A percentile compares a stretch with the other conserved stretches of the same genome.
phyloP scores from a whole-genome alignment of 108 stramenopile genomes.

The Fragilariopsis cylindrus region DNA sequence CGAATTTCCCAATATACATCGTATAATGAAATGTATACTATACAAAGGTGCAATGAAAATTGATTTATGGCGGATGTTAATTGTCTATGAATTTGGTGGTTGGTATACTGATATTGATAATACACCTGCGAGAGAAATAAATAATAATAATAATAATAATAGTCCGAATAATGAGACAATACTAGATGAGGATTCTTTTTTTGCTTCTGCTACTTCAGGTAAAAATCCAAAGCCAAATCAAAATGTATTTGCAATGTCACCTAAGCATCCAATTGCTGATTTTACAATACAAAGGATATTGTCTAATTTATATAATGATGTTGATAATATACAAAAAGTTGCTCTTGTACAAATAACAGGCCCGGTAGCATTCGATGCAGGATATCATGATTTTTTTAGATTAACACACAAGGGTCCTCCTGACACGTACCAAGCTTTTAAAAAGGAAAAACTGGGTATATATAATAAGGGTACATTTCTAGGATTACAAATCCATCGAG shows the following conservation, averaged over 20 bases:
- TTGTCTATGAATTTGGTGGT: slow-evolving; percentile 19
- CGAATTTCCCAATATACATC: slow-evolving; percentile 31
- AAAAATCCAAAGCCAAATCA: background rate
- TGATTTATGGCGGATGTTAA: slow-evolving; percentile 31
- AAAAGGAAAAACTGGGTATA: no score
- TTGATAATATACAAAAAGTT: slow-evolving; percentile 20
- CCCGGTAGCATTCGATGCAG: slow-evolving; percentile 33
- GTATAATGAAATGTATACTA: slow-evolving; percentile 30
- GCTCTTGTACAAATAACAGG: slow-evolving; percentile 40
- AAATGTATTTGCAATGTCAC: slow-evolving; percentile 4
- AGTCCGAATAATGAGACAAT: background rate
- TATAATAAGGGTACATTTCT: no score
- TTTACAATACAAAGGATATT: background rate
- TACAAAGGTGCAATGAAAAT: slow-evolving; percentile 33
- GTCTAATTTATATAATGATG: background rate
- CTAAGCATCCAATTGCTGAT: background rate
- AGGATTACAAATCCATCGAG: no score
- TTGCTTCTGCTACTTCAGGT: background rate
- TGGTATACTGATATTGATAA: background rate
- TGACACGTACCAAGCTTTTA: no score
- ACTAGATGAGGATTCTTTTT: background rate
- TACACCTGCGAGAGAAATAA: background rate
- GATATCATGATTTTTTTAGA: background rate
- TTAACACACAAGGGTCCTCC: background rate
- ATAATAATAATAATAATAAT: background rate